Conservation (phyloP, 2,329 filamentous ascomycete genomes). For the Raffaelea deltoideospora region DNA sequence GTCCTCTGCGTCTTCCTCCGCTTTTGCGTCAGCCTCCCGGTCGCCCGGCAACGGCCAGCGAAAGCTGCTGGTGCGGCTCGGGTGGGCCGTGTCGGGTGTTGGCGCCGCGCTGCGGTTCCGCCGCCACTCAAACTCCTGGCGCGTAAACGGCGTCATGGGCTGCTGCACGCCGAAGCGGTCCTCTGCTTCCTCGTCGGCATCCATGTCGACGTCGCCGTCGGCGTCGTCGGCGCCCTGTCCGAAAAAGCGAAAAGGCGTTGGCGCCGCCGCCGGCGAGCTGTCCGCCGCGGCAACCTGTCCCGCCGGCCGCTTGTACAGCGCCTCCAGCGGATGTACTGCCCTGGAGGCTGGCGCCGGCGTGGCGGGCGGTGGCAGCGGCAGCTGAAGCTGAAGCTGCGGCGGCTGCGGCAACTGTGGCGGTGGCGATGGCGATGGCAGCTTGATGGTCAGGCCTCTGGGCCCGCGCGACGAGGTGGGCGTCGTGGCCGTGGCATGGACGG, state of each 20-base stretch:
- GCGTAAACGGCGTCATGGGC: constrained; percentile 73
- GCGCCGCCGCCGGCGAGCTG: constrained; percentile 19
- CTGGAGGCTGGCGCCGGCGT: constrained; percentile 28
- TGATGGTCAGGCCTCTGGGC: constrained; percentile 35
- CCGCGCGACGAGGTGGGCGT: constrained; percentile 35
- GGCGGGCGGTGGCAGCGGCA: no score
- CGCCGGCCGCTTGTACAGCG: constrained; percentile 67
- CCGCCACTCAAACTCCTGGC: constrained; percentile 61
- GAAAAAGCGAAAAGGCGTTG: constrained; percentile 69
- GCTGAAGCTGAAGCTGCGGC: no score
- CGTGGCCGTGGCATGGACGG: not conserved
- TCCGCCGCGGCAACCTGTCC: constrained; percentile 13
- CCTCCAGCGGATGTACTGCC: constrained; percentile 73
- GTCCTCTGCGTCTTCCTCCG: constrained; percentile 15
- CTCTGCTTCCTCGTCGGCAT: constrained; percentile 14
- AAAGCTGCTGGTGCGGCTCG: constrained; percentile 39
- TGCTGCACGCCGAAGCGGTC: constrained; percentile 9
- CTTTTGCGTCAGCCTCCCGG: constrained; percentile 19
- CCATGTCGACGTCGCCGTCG: constrained; percentile 7
- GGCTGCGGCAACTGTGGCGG: constrained; percentile 12
- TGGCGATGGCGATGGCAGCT: constrained; percentile 25
- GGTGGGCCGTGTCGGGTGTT: constrained; percentile 82
- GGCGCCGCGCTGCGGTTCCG: constrained; percentile 77
- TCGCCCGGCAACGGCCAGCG: constrained; percentile 28
- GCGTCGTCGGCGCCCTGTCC: constrained; percentile 31